Conservation (phyloP, 1,139 yeast genomes). For the Kodamaea derodonti region DNA sequence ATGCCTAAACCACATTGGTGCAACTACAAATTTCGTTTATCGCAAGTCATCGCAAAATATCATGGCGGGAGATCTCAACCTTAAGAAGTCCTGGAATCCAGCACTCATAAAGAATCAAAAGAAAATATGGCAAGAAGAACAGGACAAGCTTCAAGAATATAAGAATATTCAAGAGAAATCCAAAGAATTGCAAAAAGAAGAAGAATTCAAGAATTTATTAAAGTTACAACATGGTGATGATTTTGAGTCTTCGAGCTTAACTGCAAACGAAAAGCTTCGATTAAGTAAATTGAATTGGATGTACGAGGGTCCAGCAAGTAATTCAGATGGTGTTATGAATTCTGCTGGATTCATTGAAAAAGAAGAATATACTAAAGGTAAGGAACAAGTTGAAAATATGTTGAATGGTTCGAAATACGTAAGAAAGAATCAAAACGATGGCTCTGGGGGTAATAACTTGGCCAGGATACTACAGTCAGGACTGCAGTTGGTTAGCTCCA, state of each 20-base stretch:
- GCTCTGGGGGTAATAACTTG: constrained; percentile 11
- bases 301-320: constrained; percentile 53
- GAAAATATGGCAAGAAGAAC: constrained; percentile 82
- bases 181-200: constrained; percentile 61
- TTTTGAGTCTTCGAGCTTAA: constrained; percentile 24
- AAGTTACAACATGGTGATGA: constrained; percentile 47
- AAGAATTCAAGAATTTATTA: constrained; percentile 57
- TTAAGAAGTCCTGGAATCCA: constrained; percentile 96
- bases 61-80: constrained; percentile 78
- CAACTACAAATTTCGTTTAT: too few relatives aligned
- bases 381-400: constrained; percentile 31
- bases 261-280: constrained; percentile 39
- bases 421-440: constrained; percentile 7
- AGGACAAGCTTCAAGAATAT: constrained; percentile 69
- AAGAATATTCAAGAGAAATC: constrained; percentile 62
- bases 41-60: too few relatives aligned
- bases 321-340: constrained; percentile 13
- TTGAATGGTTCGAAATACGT: constrained; percentile 18
- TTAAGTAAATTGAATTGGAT: constrained; percentile 73
- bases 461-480: constrained; percentile 17
- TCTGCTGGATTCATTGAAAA: constrained; percentile 32
- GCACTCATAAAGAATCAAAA: constrained; percentile 80
- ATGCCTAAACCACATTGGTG: too few relatives aligned
- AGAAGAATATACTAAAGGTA: constrained; percentile 34
- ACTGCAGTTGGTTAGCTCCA: constrained; percentile 10